Percentiles rank a stretch among this genome's conserved stretches.
phyloP scores from a whole-genome alignment of 768 basidiomycete genomes.

The Russula sp. region DNA sequence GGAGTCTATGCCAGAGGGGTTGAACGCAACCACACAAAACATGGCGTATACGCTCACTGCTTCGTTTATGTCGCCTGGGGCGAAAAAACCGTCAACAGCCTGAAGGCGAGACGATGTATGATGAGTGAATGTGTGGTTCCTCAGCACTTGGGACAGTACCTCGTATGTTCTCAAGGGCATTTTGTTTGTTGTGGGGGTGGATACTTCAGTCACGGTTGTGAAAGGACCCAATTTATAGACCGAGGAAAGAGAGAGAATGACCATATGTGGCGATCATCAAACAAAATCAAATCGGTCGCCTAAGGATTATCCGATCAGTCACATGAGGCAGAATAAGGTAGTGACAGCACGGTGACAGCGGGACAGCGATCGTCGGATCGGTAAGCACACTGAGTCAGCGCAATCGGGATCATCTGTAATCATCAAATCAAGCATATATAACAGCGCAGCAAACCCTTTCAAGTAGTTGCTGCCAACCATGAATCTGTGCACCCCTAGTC shows the following conservation, averaged over 20 bases:
- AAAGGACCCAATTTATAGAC: no score
- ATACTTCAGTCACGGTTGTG: not conserved
- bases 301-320: no score
- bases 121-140: not conserved
- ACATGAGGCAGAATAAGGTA: no score
- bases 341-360: no score
- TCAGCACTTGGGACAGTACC: not conserved
- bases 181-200: not conserved
- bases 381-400: no score
- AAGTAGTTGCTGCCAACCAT: not conserved
- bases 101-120: not conserved
- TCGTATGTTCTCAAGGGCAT: conserved; percentile 10
- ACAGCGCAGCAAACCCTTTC: not conserved
- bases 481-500: conserved; percentile 20
- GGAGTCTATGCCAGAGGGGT: conserved; percentile 2
- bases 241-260: no score
- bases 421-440: not conserved
- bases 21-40: not conserved
- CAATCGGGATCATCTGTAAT: not conserved
- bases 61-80: conserved; percentile 8
- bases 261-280: no score
- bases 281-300: no score
- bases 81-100: conserved; percentile 16
- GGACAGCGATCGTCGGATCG: no score
- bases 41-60: conserved; percentile 7